These are phyloP conservation scores for Murraya paniculata DNA, from an alignment of 345 rosid genomes.

Conservation along the genomic window DNA sequence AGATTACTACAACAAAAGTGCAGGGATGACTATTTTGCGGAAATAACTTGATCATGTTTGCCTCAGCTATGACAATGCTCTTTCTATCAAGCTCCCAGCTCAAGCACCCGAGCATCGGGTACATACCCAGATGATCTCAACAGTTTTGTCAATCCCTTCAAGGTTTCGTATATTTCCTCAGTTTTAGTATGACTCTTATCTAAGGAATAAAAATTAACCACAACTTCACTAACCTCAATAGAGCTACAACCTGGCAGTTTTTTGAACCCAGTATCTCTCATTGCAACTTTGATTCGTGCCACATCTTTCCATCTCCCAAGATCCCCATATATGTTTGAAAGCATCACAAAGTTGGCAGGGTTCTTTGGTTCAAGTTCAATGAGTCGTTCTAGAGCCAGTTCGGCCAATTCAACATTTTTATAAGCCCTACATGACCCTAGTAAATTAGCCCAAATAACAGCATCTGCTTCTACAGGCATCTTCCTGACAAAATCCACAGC, in stretches of 20 bases:
- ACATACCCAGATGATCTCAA: conserved; percentile 31
- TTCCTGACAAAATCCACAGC: conserved; percentile 64
- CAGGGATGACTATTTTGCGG: not conserved
- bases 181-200: conserved; percentile 63
- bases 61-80: not conserved
- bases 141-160: conserved; percentile 46
- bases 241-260: conserved; percentile 81
- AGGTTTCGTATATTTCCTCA: conserved; percentile 45
- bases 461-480: conserved; percentile 75
- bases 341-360: conserved; percentile 70
- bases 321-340: conserved; percentile 76
- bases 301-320: conserved; percentile 66
- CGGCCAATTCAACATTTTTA: conserved; percentile 72
- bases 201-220: conserved; percentile 70
- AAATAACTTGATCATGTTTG: not conserved
- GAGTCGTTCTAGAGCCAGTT: conserved; percentile 59
- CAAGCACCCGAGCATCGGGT: conserved; percentile 23
- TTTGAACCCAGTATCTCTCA: conserved; percentile 72
- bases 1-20: not conserved
- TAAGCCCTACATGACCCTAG: conserved; percentile 76
- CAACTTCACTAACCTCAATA: conserved; percentile 56
- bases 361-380: conserved; percentile 64
- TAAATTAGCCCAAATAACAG: conserved; percentile 76
- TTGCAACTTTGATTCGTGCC: conserved; percentile 68
- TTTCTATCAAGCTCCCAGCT: conserved; percentile 11